phyloP scores from a whole-genome alignment of 148 eudicot species.

The Polygonum maritimum region DNA sequence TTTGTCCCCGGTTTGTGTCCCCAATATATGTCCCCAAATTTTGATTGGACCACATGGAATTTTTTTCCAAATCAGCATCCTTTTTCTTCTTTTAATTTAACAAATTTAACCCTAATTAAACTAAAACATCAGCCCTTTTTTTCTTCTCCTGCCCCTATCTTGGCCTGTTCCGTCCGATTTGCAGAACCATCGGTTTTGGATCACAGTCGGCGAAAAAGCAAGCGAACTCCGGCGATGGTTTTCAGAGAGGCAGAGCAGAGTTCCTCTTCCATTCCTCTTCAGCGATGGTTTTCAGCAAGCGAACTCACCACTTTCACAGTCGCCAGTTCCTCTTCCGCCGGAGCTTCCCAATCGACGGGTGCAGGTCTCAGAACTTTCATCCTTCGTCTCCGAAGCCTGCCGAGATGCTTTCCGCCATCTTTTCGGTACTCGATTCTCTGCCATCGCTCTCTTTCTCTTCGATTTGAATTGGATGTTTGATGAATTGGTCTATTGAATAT shows the following conservation, averaged over 20 bases:
- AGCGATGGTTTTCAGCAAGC: no score
- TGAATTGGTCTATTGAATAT: no score
- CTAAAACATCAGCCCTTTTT: no score
- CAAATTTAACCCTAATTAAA: no score
- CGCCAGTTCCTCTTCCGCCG: background rate
- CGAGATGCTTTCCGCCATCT: slow-evolving; percentile 97
- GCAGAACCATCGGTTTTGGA: slow-evolving; percentile 3
- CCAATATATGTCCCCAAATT: no score
- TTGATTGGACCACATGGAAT: no score
- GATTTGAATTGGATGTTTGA: no score
- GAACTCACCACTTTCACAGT: background rate
- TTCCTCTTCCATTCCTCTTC: no score
- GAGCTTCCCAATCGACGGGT: slow-evolving; percentile 5
- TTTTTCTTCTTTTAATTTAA: no score
- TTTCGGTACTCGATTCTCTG: slow-evolving; percentile 42
- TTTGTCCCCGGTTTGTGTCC: no score
- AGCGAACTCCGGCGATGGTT: slow-evolving; percentile 1
- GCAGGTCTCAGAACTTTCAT: slow-evolving; percentile 40
- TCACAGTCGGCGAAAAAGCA: background rate
- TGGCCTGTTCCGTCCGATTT: background rate
- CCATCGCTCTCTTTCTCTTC: background rate
- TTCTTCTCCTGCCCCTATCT: background rate
- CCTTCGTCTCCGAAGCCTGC: slow-evolving; percentile 86
- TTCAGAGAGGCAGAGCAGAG: slow-evolving; percentile 4
- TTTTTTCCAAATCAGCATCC: no score